Percentiles rank a stretch among this genome's conserved stretches.
Conservation (phyloP, 106 monocot genomes). For the Iris macrosiphon region DNA sequence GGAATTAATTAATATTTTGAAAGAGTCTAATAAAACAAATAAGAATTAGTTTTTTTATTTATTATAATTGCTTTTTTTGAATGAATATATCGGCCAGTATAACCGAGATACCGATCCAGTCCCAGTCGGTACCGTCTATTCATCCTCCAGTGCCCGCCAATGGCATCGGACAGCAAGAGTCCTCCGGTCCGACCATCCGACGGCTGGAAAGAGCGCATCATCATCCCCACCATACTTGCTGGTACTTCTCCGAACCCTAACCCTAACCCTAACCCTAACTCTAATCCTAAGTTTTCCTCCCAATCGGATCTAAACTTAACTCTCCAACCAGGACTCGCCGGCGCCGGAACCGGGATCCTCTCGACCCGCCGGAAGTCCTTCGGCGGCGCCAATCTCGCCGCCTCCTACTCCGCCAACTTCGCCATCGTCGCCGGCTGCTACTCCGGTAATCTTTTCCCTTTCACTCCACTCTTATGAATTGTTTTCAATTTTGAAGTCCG, state of each 20-base stretch:
- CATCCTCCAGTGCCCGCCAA: not conserved
- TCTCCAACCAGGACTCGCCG: slow-evolving; percentile 29
- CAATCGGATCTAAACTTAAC: not conserved
- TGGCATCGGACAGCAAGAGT: not conserved
- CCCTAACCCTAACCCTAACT: not conserved
- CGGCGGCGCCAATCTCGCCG: slow-evolving; percentile 29
- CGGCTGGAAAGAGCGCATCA: slow-evolving; percentile 55
- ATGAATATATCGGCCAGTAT: too few species aligned
- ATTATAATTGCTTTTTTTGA: too few species aligned
- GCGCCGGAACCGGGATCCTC: slow-evolving; percentile 51
- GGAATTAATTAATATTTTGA: too few species aligned
- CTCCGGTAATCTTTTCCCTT: slow-evolving; percentile 46
- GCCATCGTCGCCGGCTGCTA: slow-evolving; percentile 79
- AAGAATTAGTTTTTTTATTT: too few species aligned
- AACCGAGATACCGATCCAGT: too few species aligned
- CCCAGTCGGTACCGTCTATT: slow-evolving; percentile 6
- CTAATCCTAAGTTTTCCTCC: not conserved
- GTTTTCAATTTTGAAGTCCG: too few species aligned
- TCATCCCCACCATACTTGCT: slow-evolving; percentile 39
- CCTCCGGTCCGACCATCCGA: slow-evolving; percentile 15
- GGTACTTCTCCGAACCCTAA: slow-evolving; percentile 10
- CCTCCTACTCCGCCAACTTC: slow-evolving; percentile 60
- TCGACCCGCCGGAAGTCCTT: slow-evolving; percentile 60
- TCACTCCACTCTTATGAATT: too few species aligned
- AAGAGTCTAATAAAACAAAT: too few species aligned